Conservation (phyloP, 768 basidiomycete genomes). For the Amanita pallidorosea region DNA sequence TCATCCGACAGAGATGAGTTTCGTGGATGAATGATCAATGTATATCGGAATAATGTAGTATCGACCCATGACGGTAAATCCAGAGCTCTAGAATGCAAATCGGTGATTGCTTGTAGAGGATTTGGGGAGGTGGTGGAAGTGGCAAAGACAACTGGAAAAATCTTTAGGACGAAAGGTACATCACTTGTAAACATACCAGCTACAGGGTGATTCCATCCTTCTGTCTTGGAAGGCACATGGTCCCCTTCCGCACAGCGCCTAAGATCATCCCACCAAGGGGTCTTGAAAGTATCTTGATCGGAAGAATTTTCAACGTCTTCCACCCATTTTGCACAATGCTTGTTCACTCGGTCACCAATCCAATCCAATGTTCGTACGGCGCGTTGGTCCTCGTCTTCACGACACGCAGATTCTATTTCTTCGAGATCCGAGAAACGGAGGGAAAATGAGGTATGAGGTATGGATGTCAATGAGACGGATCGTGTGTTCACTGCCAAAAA, state of each 20-base stretch:
- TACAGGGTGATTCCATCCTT: slow-evolving; percentile 84
- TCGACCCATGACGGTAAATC: slow-evolving; percentile 83
- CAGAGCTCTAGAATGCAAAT: slow-evolving; percentile 53
- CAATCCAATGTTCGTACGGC: slow-evolving; percentile 78
- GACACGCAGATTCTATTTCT: slow-evolving; percentile 64
- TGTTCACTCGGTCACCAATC: slow-evolving; percentile 64
- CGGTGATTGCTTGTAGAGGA: slow-evolving; percentile 68
- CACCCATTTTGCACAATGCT: slow-evolving; percentile 59
- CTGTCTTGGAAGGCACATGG: slow-evolving; percentile 54
- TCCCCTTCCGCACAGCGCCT: slow-evolving; percentile 70
- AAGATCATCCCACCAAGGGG: slow-evolving; percentile 88
- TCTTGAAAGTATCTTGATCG: slow-evolving; percentile 29
- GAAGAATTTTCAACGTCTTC: slow-evolving; percentile 45
- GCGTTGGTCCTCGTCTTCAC: slow-evolving; percentile 71
- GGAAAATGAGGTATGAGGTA: slow-evolving; percentile 62
- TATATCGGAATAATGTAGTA: slow-evolving; percentile 56
- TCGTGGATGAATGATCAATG: slow-evolving; percentile 66
- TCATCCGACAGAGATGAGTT: slow-evolving; percentile 63
- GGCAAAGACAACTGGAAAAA: slow-evolving; percentile 58
- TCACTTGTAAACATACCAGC: slow-evolving; percentile 45
- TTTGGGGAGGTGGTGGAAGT: slow-evolving; percentile 78
- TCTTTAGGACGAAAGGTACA: slow-evolving; percentile 5
- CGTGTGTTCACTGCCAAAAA: slow-evolving; percentile 57
- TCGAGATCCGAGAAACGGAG: slow-evolving; percentile 69
- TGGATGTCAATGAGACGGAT: slow-evolving; percentile 59